Conservation (phyloP, 2,329 filamentous ascomycete genomes). For the Diaporthe nobilis region DNA sequence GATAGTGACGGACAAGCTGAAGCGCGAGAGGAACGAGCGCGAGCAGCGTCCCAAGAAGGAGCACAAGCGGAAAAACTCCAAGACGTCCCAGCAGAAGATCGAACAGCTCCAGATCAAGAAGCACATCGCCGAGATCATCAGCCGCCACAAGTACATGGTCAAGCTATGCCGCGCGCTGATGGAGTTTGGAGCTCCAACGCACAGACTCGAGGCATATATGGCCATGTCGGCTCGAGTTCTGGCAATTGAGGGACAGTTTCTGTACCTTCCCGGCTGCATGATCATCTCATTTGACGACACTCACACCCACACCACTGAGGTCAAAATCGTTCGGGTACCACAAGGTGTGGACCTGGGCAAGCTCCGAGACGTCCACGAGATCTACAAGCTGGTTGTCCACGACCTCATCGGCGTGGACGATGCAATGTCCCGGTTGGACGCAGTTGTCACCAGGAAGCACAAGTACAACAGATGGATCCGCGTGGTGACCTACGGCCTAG, state of each 20-base stretch:
- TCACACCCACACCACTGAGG: conserved; percentile 82
- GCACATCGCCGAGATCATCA: conserved; percentile 78
- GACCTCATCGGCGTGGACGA: conserved; percentile 81
- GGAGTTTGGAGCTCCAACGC: conserved; percentile 91
- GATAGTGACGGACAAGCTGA: conserved; percentile 51
- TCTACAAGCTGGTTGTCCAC: conserved; percentile 88
- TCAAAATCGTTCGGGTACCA: conserved; percentile 78
- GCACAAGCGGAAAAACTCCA: conserved; percentile 41
- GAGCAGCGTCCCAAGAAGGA: conserved; percentile 42
- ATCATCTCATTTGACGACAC: conserved; percentile 90
- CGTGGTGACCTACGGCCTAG: conserved; percentile 80
- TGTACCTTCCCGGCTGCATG: conserved; percentile 95
- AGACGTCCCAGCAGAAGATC: conserved; percentile 44
- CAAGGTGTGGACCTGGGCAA: conserved; percentile 83
- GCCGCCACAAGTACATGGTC: conserved; percentile 85
- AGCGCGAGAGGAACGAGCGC: conserved; percentile 43
- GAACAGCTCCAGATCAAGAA: conserved; percentile 63
- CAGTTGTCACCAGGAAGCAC: conserved; percentile 60
- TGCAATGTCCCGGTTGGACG: conserved; percentile 73
- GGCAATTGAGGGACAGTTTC: conserved; percentile 89
- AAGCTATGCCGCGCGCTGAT: conserved; percentile 90
- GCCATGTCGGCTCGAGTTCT: conserved; percentile 89
- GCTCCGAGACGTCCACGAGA: conserved; percentile 79
- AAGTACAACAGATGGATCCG: conserved; percentile 64
- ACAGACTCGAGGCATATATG: conserved; percentile 93